Evolutionary conservation across 2,329 filamentous ascomycete species (phyloP).

Genomic region (Alternaria rosae): DNA sequence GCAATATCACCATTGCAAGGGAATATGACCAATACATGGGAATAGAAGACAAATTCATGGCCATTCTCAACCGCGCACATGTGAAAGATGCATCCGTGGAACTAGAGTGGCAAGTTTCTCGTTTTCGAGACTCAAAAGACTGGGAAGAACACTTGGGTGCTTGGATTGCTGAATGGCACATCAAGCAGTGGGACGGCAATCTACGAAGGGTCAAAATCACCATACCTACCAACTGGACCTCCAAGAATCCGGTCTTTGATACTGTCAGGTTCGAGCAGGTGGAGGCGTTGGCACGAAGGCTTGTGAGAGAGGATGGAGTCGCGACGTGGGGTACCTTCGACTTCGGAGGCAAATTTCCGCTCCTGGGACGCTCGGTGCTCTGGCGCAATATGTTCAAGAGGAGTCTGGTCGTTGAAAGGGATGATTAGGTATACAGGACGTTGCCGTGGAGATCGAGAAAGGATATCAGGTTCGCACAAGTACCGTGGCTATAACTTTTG

Average conservation of each 20-base stretch:
- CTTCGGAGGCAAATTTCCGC: background rate
- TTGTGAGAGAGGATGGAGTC: background rate
- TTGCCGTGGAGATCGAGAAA: background rate
- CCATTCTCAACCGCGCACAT: too few relatives aligned
- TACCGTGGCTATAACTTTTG: background rate
- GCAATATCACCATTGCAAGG: background rate
- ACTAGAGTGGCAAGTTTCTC: too few relatives aligned
- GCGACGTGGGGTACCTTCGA: background rate
- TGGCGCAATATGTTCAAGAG: background rate
- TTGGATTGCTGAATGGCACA: background rate
- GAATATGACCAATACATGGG: too few relatives aligned
- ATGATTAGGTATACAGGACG: background rate
- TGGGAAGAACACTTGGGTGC: background rate
- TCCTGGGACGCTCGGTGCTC: background rate
- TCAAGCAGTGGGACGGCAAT: background rate
- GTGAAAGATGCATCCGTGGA: too few relatives aligned
- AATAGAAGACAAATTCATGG: too few relatives aligned
- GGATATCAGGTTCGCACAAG: background rate
- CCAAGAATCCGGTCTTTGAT: background rate
- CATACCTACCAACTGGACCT: background rate
- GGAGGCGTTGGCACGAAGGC: background rate
- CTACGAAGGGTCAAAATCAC: background rate
- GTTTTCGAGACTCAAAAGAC: too few relatives aligned
- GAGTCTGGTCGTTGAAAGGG: background rate
- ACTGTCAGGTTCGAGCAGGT: background rate